Evolutionary conservation across 1,284 basidiomycete genomes (phyloP), one percentile per base, ranked within the genome.

Genomic region (Schizophyllum commune): DNA sequence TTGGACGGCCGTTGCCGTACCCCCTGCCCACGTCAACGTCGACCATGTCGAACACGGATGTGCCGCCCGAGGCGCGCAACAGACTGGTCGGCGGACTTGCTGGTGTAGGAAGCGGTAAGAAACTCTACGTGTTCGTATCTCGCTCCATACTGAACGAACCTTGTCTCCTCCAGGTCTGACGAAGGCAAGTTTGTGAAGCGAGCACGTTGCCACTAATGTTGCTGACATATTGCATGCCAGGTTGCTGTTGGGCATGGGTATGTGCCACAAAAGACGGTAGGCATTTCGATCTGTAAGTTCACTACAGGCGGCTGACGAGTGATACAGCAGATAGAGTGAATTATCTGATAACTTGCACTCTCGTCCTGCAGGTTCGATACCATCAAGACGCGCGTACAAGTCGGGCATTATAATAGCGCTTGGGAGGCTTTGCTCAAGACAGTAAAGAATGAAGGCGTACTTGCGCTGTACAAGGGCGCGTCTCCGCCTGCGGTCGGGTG

Each of bases 321-420:
- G 6, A 13, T 47, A 17, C 33, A 56, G 22, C 53, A 53, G 54
- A 56, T 11, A 17, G 11, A 4, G 22, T 27, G 15, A n/a, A n/a
- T n/a, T n/a, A n/a, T n/a, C n/a, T n/a, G n/a, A n/a, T n/a, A n/a
- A 51, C 20, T 47, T 62, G 19, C 33, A 2, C 22, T 32, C 54
- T 56, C 1, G 21, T 21, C 60, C 63, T 60, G n/a, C 64, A 86
- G 84, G 3, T 88, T 89, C 69, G 87, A 90, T 69, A 90, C 86
- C 15, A 80, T 92, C 68, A 91, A 92, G 71, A 87, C 88, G 1
- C 83, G 89, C 19, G 72, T 92, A 69, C 90, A 89, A 72, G 90
- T 88, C 68, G 80, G 84, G 15, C 83, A 86, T n/a, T 90, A 90
- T 70, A 75, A 74, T 22, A 83, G 86, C 22, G 86, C 89, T 2